Evolutionary conservation across 495 filamentous ascomycete species (phyloP).

Genomic region (Xylaria grammica): DNA sequence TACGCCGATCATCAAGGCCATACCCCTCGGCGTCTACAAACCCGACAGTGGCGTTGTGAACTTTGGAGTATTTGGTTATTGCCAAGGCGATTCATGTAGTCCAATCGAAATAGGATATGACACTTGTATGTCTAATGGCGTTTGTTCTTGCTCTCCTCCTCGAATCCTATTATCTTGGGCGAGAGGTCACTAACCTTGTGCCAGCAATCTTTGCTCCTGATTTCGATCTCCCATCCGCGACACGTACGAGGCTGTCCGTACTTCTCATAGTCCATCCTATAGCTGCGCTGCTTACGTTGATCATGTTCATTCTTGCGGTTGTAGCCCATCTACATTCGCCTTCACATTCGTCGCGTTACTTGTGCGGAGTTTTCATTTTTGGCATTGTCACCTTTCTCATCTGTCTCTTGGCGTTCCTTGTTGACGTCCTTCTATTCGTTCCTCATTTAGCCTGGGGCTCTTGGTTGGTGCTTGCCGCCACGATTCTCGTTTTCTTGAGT

Average conservation of each 20-base stretch:
- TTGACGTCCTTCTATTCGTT: constrained; percentile 95
- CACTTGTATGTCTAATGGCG: constrained; percentile 66
- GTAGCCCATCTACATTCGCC: constrained; percentile 88
- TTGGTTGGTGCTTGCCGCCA: constrained; percentile 91
- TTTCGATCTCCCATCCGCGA: constrained; percentile 75
- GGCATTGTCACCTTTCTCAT: constrained; percentile 84
- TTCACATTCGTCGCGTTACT: constrained; percentile 89
- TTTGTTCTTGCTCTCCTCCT: constrained; percentile 29
- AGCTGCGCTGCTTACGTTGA: constrained; percentile 81
- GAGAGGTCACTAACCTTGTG: constrained; percentile 22
- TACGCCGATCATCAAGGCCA: constrained; percentile 86
- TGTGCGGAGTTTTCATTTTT: constrained; percentile 83
- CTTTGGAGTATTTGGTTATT: constrained; percentile 95
- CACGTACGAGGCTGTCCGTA: constrained; percentile 84
- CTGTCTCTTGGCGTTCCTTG: constrained; percentile 84
- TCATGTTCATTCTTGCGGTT: constrained; percentile 79
- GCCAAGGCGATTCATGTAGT: constrained; percentile 66
- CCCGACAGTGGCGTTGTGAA: constrained; percentile 57
- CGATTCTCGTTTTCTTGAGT: constrained; percentile 82
- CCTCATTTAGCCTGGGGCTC: constrained; percentile 94
- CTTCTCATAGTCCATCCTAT: constrained; percentile 94
- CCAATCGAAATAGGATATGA: constrained; percentile 84
- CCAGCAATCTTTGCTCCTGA: constrained; percentile 47
- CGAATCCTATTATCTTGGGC: neutral
- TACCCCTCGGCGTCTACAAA: constrained; percentile 78